These are phyloP conservation scores for Colletotrichum sp. DNA, from an alignment of 2,329 filamentous ascomycete genomes.

Conservation along the genomic window DNA sequence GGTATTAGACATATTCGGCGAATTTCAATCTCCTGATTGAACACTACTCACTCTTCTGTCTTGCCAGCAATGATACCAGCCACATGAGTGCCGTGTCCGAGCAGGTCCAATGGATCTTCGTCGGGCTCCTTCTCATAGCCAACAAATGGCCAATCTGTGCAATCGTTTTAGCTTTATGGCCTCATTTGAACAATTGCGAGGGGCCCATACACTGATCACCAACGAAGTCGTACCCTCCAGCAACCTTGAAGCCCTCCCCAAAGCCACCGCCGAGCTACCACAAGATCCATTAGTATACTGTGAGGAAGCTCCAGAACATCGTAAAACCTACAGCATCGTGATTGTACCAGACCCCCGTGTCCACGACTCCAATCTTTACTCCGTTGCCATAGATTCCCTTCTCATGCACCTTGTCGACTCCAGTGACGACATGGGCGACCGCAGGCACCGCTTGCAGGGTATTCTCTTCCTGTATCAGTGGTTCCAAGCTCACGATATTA, in stretches of 20 bases:
- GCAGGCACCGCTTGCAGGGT: not conserved
- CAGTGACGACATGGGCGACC: conserved; percentile 38
- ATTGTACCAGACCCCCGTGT: conserved; percentile 44
- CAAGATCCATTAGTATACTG: not conserved
- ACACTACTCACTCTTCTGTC: conserved; percentile 9
- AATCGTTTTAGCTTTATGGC: rapidly evolving
- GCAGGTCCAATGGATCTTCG: conserved; percentile 28
- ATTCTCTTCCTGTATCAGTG: not conserved
- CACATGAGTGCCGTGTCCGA: conserved; percentile 33
- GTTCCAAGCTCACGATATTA: not conserved
- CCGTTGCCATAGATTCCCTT: conserved; percentile 41
- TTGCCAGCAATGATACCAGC: conserved; percentile 34
- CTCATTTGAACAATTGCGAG: rapidly evolving
- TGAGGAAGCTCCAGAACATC: rapidly evolving
- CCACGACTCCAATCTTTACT: conserved; percentile 42
- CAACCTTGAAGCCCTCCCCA: conserved; percentile 23
- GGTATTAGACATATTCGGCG: not conserved
- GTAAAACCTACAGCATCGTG: conserved; percentile 35
- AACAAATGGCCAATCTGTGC: not conserved
- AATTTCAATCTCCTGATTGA: not conserved
- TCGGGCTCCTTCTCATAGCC: conserved; percentile 33
- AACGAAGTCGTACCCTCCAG: conserved; percentile 27
- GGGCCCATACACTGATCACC: conserved; percentile 21
- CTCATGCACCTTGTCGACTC: conserved; percentile 41
- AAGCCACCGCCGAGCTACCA: conserved; percentile 17